Percentiles rank a stretch among this genome's conserved stretches.
phyloP scores from a whole-genome alignment of 129 eudicot species.

The Kitagawia praeruptora region DNA sequence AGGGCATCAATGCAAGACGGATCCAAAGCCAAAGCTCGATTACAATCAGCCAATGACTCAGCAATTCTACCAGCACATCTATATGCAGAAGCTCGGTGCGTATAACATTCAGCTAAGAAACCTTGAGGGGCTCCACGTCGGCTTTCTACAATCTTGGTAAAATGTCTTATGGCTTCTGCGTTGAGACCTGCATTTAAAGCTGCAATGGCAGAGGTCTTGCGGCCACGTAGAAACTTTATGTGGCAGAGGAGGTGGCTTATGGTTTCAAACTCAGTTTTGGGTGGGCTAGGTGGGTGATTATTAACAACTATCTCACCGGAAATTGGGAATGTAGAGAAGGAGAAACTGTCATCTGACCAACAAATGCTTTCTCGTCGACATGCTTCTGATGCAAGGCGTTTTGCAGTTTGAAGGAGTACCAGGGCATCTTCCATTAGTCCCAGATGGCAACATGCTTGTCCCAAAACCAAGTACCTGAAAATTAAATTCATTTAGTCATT shows the following conservation, averaged over 20 bases:
- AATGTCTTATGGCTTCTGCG: conserved; percentile 77
- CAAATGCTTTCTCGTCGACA: conserved; percentile 87
- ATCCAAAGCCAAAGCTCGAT: conserved; percentile 66
- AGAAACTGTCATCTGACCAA: conserved; percentile 82
- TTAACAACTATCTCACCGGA: conserved; percentile 30
- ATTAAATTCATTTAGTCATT: neutral
- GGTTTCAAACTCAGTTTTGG: conserved; percentile 58
- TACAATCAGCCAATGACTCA: conserved; percentile 81
- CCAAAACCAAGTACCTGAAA: conserved; percentile 72
- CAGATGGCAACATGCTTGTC: conserved; percentile 91
- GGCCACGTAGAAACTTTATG: conserved; percentile 85
- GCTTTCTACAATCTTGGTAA: conserved; percentile 82
- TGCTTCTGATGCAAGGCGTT: conserved; percentile 90
- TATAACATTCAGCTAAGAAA: conserved; percentile 82
- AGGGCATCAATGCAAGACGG: conserved; percentile 71
- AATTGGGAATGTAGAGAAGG: conserved; percentile 33
- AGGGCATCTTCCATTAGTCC: conserved; percentile 96
- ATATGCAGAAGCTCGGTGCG: conserved; percentile 72
- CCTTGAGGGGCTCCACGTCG: conserved; percentile 92
- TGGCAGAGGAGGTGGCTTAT: conserved; percentile 65
- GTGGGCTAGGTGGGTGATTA: conserved; percentile 45
- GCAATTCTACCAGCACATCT: conserved; percentile 61
- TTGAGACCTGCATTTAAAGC: conserved; percentile 89
- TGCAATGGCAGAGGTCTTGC: conserved; percentile 82
- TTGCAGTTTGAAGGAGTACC: conserved; percentile 84